Base-by-base conservation (phyloP, 75 land plant genomes). In the Pinus taeda region DNA sequence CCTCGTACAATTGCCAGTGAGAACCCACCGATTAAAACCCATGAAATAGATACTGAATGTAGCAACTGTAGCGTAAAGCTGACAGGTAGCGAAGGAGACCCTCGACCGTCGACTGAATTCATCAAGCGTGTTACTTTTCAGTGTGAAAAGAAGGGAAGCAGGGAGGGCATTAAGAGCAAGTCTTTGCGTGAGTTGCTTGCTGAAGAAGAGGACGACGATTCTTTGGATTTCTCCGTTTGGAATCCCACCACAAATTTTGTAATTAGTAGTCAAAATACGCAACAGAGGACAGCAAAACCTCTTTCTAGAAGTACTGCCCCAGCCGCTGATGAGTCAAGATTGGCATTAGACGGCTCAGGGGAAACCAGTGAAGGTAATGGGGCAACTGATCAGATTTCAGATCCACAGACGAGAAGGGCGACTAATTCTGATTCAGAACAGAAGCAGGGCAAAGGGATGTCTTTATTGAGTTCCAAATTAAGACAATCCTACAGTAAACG, bases 191-290 rank as follows among this genome's bases (percentile, higher is more conserved):
- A 88, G 36, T 79, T 80, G 75, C 83, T 88, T 4, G 87, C 81
- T 3, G 82, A 80, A 65, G 75, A 22, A 20, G 91, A 89, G 59
- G 87, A 82, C 15, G 87, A 82, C 15, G 83, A 86, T 20, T 83
- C 81, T 6, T 76, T 87, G 36, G 87, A 89, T 60, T 77, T 88
- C 33, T 88, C 86, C 0, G 88, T 86, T 30, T 88, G 87, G 21
- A 84, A 84, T 18, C 78, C 88, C 17, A 87, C 88, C 67, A 78
- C 87, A 39, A 85, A 83, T 64, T 79, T 84, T 1, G 80, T 85
- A 21, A 85, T 77, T 71, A 42, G 22, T 45, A 8, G 24, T 39
- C 72, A 42, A 37, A 69, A 69, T 39, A 69, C 7, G 9, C n/a
- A 39, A 8, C 72, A 69, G n/a, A 42, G 13, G n/a, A 69, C 72